A percentile compares a stretch with the other conserved stretches of the same genome.
Conservation (phyloP, 495 filamentous ascomycete genomes). For the Pseudoneurospora amorphoporcata region DNA sequence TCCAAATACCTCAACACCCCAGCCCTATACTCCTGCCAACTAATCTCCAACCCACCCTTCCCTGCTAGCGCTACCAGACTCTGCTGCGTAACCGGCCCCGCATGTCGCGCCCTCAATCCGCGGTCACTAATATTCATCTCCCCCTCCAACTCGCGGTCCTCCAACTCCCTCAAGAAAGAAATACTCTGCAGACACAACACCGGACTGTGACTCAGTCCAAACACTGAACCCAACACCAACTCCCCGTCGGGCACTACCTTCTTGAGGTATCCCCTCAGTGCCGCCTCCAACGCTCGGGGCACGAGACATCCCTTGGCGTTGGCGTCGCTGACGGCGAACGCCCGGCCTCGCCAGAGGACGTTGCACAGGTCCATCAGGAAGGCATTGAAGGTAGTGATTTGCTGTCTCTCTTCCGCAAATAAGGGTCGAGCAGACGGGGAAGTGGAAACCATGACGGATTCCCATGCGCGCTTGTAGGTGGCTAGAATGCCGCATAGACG, state of each 20-base stretch:
- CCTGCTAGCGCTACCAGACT: constrained; percentile 51
- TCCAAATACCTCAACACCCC: constrained; percentile 66
- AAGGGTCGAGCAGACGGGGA: constrained; percentile 11
- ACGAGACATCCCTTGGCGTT: constrained; percentile 69
- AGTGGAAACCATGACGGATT: constrained; percentile 40
- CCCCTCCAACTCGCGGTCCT: constrained; percentile 39
- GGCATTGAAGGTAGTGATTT: constrained; percentile 67
- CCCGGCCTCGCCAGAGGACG: constrained; percentile 69
- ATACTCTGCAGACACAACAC: constrained; percentile 56
- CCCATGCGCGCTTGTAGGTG: constrained; percentile 67
- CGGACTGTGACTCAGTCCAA: constrained; percentile 61
- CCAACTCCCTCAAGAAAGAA: constrained; percentile 54
- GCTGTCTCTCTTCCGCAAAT: constrained; percentile 36
- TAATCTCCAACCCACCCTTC: constrained; percentile 58
- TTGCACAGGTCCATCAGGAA: constrained; percentile 89
- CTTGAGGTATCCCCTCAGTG: constrained; percentile 37
- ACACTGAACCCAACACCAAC: constrained; percentile 44
- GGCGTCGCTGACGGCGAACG: constrained; percentile 54
- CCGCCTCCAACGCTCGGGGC: constrained; percentile 32
- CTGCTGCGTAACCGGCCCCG: constrained; percentile 66
- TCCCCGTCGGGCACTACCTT: constrained; percentile 25
- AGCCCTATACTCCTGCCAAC: constrained; percentile 65
- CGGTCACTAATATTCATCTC: not conserved
- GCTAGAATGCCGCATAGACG: constrained; percentile 57
- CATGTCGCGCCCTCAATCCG: constrained; percentile 45